These are phyloP conservation scores for Austroboletus eburneus DNA, from an alignment of 768 basidiomycete genomes.

Conservation along the genomic window DNA sequence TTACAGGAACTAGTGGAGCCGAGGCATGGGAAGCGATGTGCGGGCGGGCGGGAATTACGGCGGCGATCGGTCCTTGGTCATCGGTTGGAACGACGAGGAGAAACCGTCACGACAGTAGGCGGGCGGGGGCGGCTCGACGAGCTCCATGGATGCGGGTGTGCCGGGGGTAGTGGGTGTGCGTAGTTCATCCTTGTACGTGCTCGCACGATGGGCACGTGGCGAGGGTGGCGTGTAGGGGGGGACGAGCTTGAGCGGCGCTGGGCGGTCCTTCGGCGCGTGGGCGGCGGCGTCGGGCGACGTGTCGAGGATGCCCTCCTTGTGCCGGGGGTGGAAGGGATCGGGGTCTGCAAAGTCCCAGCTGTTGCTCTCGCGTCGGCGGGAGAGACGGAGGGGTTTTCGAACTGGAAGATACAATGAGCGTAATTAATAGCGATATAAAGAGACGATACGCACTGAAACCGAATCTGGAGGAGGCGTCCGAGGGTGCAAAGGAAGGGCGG, in stretches of 20 bases:
- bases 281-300: background rate
- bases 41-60: background rate
- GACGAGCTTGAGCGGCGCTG: constrained; percentile 6
- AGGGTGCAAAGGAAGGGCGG: constrained; percentile 22
- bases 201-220: constrained; percentile 12
- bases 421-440: background rate
- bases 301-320: constrained; percentile 2
- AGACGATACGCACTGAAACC: constrained; percentile 19
- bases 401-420: constrained; percentile 2
- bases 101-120: constrained; percentile 21
- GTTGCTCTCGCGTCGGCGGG: constrained; percentile 12
- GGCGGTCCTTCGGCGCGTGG: constrained; percentile 9
- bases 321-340: constrained; percentile 12
- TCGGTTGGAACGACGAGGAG: constrained; percentile 2
- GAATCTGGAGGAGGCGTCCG: constrained; percentile 27
- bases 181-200: constrained; percentile 21
- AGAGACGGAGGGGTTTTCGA: constrained; percentile 25
- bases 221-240: constrained; percentile 1
- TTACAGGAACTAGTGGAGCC: background rate
- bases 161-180: constrained; percentile 15
- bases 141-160: constrained; percentile 3
- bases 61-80: constrained; percentile 1
- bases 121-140: constrained; percentile 26
- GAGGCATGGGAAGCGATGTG: no score
- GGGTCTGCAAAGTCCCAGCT: constrained; percentile 32